Evolutionary conservation across 2,329 filamentous ascomycete genomes (phyloP), one percentile per base, ranked within the genome.

Genomic region (Talaromyces piceae): DNA sequence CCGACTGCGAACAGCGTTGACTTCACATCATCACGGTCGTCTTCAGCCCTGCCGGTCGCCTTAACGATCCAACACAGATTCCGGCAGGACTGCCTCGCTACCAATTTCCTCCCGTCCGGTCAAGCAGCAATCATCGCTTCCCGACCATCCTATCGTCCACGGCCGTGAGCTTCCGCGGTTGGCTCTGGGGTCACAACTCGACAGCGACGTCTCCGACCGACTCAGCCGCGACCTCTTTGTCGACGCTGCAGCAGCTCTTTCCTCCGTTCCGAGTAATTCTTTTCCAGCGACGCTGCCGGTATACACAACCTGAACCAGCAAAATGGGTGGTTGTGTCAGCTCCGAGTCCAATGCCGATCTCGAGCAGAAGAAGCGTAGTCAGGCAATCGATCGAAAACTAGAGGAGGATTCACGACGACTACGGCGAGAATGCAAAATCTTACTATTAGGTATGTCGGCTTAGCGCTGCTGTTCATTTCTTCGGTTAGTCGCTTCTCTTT

Each of bases 381-480:
- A 96, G 73, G 86, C 86, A 70, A 98, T 98, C 67, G 93, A 98
- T 73, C 87, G 87, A 72, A 86, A 82, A 63, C 78, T 98, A 56
- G 91, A 97, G 69, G 91, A 97, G 68, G 93, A 98, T 71, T 94
- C 90, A 48, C 89, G 88, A 71, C 82, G 87, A 69, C 77, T 97
- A 77, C 84, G 91, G 69, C 82, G 90, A 76, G 93, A 98, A 86
- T 97, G 93, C 88, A 98, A 98, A 76, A 97, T 98, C 61, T 74
- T 98, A 55, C 77, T 98, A 50, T 78, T 98, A 62, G 93, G 93
- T 97, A 82, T 58, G 82, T 69, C 51, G 55, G 6, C 46, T 52
- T n/a, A 28, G 43, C 16, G 49, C 22, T 20, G 16, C 4, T 18
- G 52, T 53, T 41, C 22, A 18, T 48, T 49, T 18, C 26, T 28